phyloP scores from a whole-genome alignment of 1,284 basidiomycete species.

The Earliella scabrosa region DNA sequence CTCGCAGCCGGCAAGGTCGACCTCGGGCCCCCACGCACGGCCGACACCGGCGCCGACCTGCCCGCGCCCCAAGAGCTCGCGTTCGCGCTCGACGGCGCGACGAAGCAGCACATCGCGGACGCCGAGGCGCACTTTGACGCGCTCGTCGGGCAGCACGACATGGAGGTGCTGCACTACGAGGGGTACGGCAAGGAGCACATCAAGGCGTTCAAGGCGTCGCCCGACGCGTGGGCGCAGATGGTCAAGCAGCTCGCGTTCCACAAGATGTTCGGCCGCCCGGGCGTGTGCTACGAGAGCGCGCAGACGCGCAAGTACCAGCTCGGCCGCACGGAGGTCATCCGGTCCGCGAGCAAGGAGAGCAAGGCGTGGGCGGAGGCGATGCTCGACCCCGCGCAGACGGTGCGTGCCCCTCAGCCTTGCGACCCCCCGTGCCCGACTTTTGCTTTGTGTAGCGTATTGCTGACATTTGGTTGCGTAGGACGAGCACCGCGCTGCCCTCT shows the following conservation, averaged over 20 bases:
- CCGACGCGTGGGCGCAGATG: constrained; percentile 95
- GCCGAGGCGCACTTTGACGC: constrained; percentile 75
- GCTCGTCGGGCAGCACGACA: constrained; percentile 81
- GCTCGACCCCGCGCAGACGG: constrained; percentile 63
- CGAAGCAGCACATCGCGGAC: constrained; percentile 56
- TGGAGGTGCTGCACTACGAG: constrained; percentile 88
- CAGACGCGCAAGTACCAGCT: constrained; percentile 94
- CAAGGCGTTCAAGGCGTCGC: constrained; percentile 89
- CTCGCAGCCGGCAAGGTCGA: constrained; percentile 83
- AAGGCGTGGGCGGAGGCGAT: constrained; percentile 90
- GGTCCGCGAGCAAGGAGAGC: constrained; percentile 83
- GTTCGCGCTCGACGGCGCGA: constrained; percentile 71
- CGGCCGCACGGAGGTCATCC: constrained; percentile 95
- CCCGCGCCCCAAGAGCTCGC: constrained; percentile 68
- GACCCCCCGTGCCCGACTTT: too few species aligned
- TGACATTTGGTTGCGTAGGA: too few species aligned
- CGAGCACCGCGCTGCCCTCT: constrained; percentile 66
- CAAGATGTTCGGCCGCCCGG: constrained; percentile 82
- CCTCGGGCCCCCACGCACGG: constrained; percentile 53
- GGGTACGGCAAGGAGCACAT: constrained; percentile 91
- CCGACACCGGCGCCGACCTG: constrained; percentile 49
- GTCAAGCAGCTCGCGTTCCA: constrained; percentile 96
- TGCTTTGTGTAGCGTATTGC: too few species aligned
- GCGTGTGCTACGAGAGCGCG: constrained; percentile 91
- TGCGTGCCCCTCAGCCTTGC: constrained; percentile 44